Percentiles rank a stretch among this genome's conserved stretches.
phyloP scores from a whole-genome alignment of 2,329 filamentous ascomycete genomes.

The Sporothrix protearum region DNA sequence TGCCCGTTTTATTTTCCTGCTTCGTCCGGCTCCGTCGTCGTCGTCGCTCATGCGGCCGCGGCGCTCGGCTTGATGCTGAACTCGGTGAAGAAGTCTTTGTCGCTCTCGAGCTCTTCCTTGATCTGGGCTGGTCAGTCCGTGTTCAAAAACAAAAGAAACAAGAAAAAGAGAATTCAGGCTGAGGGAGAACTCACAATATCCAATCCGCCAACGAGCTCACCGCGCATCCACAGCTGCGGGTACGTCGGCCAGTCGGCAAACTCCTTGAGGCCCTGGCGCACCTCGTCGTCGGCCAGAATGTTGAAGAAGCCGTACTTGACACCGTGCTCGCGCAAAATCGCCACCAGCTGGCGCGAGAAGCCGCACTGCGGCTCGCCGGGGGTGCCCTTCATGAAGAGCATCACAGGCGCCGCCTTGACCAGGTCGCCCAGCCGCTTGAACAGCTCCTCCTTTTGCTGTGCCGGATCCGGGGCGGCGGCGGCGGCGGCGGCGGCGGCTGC shows the following conservation, averaged over 20 bases:
- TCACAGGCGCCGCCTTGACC: conserved; percentile 92
- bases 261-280: conserved; percentile 92
- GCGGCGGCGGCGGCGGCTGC: conserved; percentile 33
- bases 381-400: conserved; percentile 99
- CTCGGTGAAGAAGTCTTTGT: conserved; percentile 75
- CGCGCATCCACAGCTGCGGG: conserved; percentile 88
- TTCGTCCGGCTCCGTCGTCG: neutral
- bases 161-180: neutral
- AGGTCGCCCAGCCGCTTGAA: conserved; percentile 76
- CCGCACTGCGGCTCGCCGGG: conserved; percentile 95
- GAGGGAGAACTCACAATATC: conserved; percentile 91
- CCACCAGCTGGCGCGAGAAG: conserved; percentile 87
- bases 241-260: conserved; percentile 99
- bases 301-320: conserved; percentile 99
- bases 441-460: conserved; percentile 75
- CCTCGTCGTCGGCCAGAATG: conserved; percentile 94
- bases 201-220: conserved; percentile 85
- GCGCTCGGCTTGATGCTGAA: conserved; percentile 54
- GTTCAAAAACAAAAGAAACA: conserved; percentile 13
- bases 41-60: conserved; percentile 1
- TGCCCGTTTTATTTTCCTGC: neutral
- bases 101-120: conserved; percentile 84
- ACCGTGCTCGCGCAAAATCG: conserved; percentile 78
- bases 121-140: conserved; percentile 52
- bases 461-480: conserved; percentile 44